Conservation (phyloP, 2,329 filamentous ascomycete species). For the Alternaria metachromatica region DNA sequence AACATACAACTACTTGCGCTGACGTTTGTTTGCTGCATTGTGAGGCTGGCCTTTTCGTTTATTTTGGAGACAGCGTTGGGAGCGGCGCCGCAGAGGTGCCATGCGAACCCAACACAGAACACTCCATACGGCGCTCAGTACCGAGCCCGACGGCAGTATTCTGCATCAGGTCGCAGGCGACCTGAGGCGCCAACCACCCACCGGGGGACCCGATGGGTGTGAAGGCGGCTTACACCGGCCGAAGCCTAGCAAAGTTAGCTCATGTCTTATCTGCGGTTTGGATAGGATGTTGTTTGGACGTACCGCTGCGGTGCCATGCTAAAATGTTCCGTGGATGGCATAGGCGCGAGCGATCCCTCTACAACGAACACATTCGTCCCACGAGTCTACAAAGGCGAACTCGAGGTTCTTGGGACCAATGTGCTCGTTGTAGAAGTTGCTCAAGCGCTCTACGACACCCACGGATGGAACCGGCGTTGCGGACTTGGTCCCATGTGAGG, state of each 20-base stretch:
- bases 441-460: background rate
- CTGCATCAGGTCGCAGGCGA: background rate
- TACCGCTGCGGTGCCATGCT: background rate
- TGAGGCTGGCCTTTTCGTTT: slow-evolving; percentile 41
- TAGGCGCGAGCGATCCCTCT: background rate
- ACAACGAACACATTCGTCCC: background rate
- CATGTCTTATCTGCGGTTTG: background rate
- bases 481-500: background rate
- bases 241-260: background rate
- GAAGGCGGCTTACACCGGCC: background rate
- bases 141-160: background rate
- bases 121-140: background rate
- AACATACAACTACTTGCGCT: slow-evolving; percentile 28
- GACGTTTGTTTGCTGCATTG: slow-evolving; percentile 43
- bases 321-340: background rate
- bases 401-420: background rate
- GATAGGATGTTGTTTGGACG: background rate
- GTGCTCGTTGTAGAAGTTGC: background rate
- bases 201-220: background rate
- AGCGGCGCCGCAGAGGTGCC: background rate
- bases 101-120: background rate
- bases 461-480: background rate
- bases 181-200: background rate
- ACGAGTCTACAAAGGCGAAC: background rate
- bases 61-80: slow-evolving; percentile 2